These are phyloP conservation scores for Suhomyces faveliae DNA, from an alignment of 805 yeast genomes.

Conservation along the genomic window DNA sequence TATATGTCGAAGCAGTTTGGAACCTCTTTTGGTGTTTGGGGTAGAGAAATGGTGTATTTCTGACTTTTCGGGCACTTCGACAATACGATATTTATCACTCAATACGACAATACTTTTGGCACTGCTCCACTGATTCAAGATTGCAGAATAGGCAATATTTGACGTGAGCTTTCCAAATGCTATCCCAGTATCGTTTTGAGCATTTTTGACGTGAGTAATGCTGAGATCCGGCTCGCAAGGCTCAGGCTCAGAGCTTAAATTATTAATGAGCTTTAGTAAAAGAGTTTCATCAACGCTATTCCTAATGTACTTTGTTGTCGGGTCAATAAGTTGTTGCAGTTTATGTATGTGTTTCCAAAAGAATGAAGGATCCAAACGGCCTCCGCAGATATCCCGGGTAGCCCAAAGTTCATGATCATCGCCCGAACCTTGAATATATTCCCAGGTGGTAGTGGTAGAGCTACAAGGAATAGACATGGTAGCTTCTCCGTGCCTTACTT, in stretches of 20 bases:
- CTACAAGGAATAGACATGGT: background rate
- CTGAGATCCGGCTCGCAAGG: conserved; percentile 6
- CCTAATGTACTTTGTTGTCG: conserved; percentile 18
- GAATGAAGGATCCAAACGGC: conserved; percentile 48
- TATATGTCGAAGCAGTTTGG: conserved; percentile 53
- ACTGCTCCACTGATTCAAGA: conserved; percentile 1
- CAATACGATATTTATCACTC: conserved; percentile 17
- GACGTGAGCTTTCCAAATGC: conserved; percentile 24
- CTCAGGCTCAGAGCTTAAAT: background rate
- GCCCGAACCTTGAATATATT: conserved; percentile 89
- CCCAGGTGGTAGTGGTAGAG: conserved; percentile 16
- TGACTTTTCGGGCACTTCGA: conserved; percentile 11
- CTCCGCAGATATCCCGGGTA: conserved; percentile 36
- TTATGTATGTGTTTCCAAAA: conserved; percentile 49
- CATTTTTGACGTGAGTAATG: conserved; percentile 12
- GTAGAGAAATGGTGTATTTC: conserved; percentile 15
- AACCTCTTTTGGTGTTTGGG: conserved; percentile 57
- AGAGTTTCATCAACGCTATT: conserved; percentile 24
- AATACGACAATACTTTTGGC: conserved; percentile 22
- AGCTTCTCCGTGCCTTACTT: conserved; percentile 13
- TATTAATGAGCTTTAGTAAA: conserved; percentile 9
- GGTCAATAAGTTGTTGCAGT: conserved; percentile 19
- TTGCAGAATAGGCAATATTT: conserved; percentile 11
- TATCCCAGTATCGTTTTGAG: conserved; percentile 23
- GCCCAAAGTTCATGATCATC: conserved; percentile 92